phyloP scores from a whole-genome alignment of 495 filamentous ascomycete species.

The Aspergillus asperescens region DNA sequence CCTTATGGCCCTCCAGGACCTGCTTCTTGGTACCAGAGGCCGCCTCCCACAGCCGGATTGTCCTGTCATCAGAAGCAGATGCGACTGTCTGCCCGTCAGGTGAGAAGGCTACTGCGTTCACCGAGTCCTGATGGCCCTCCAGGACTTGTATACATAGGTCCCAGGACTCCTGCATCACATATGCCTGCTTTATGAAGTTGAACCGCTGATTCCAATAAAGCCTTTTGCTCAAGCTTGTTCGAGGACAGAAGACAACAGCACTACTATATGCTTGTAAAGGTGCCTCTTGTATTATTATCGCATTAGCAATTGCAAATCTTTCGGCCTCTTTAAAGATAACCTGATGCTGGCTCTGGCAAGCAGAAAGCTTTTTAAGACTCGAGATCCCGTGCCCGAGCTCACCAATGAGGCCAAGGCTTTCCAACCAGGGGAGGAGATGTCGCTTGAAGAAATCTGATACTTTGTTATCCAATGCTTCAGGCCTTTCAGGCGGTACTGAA shows the following conservation, averaged over 20 bases:
- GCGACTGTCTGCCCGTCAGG: neutral
- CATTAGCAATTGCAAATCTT: conserved; percentile 6
- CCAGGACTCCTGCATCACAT: conserved; percentile 2
- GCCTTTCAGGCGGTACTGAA: neutral
- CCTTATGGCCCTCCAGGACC: neutral
- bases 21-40: neutral
- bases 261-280: conserved; percentile 7
- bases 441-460: neutral
- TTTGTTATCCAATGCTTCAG: neutral
- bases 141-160: neutral
- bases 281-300: conserved; percentile 7
- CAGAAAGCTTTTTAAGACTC: neutral
- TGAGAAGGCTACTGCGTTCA: neutral
- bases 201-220: conserved; percentile 2
- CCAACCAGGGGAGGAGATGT: conserved; percentile 8
- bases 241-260: conserved; percentile 9
- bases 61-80: neutral
- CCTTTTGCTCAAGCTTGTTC: neutral
- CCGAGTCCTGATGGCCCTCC: neutral
- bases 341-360: neutral
- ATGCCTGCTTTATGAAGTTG: neutral
- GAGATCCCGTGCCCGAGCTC: conserved; percentile 5
- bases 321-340: conserved; percentile 7
- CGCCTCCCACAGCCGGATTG: neutral
- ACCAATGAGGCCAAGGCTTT: conserved; percentile 1